These are phyloP conservation scores for Scenedesmus sp. DNA, from an alignment of 163 green algal species.

Conservation along the genomic window DNA sequence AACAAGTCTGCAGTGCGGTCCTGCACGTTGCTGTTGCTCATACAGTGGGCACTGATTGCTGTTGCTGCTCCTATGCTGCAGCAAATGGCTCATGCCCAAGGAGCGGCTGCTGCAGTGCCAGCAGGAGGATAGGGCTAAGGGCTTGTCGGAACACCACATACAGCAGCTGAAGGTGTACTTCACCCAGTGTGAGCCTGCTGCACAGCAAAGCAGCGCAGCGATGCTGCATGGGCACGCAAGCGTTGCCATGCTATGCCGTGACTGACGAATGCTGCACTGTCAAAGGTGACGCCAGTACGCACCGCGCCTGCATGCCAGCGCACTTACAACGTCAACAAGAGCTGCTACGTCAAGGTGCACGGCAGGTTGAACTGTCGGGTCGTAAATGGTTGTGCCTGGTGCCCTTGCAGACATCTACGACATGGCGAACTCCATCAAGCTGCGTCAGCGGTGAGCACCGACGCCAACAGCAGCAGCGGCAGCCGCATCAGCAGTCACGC, in stretches of 20 bases:
- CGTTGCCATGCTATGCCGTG: not conserved
- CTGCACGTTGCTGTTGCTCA: not conserved
- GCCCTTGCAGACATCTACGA: slow-evolving; percentile 61
- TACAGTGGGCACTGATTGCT: not conserved
- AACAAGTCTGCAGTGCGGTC: not conserved
- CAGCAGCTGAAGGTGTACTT: slow-evolving; percentile 68
- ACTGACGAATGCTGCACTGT: too few relatives aligned
- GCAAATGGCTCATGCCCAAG: slow-evolving; percentile 58
- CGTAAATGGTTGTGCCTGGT: too few relatives aligned
- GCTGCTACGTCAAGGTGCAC: too few relatives aligned
- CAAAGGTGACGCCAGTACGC: too few relatives aligned
- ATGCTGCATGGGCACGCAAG: not conserved
- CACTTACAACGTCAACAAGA: too few relatives aligned
- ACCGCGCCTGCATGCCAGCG: too few relatives aligned
- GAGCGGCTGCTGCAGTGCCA: slow-evolving; percentile 60
- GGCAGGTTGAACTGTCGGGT: too few relatives aligned
- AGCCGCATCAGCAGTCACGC: not conserved
- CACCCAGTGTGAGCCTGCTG: slow-evolving; percentile 47
- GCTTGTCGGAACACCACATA: slow-evolving; percentile 62
- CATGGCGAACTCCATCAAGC: slow-evolving; percentile 63
- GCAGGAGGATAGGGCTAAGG: slow-evolving; percentile 59
- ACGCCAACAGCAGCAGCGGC: not conserved
- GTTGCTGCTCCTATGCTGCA: slow-evolving; percentile 22
- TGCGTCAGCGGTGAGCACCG: slow-evolving; percentile 58
- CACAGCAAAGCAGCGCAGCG: not conserved